Conservation (phyloP, 768 basidiomycete genomes). For the Clitopilus hobsonii region DNA sequence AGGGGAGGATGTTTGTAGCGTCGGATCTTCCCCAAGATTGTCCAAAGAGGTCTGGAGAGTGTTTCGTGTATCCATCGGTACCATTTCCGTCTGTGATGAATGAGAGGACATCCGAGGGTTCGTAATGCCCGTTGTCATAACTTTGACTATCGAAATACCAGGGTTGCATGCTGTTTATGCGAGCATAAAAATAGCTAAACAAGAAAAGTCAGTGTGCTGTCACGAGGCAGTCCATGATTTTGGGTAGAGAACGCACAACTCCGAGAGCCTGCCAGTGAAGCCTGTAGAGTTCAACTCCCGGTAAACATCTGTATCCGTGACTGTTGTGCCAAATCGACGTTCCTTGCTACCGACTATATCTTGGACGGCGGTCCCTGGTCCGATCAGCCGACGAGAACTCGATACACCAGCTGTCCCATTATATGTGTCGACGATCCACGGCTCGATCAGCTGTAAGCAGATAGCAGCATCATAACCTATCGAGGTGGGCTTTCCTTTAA, state of each 20-base stretch:
- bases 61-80: slow-evolving; percentile 31
- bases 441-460: slow-evolving; percentile 35
- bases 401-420: slow-evolving; percentile 28
- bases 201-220: background rate
- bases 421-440: slow-evolving; percentile 34
- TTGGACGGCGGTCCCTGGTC: slow-evolving; percentile 20
- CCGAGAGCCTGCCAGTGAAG: slow-evolving; percentile 14
- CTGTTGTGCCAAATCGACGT: slow-evolving; percentile 16
- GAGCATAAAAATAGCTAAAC: slow-evolving; percentile 24
- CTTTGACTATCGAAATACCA: slow-evolving; percentile 33
- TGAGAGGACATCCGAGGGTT: slow-evolving; percentile 32
- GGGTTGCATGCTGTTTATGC: slow-evolving; percentile 35
- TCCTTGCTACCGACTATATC: slow-evolving; percentile 11
- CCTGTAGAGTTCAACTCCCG: slow-evolving; percentile 24
- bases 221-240: background rate
- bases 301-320: slow-evolving; percentile 15
- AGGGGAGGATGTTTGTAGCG: slow-evolving; percentile 35
- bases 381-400: slow-evolving; percentile 24
- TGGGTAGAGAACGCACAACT: slow-evolving; percentile 14
- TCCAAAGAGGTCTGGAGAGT: slow-evolving; percentile 26
- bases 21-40: slow-evolving; percentile 31
- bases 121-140: slow-evolving; percentile 32
- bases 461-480: slow-evolving; percentile 36
- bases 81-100: slow-evolving; percentile 33
- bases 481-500: slow-evolving; percentile 21